Evolutionary conservation across 352 stramenopile species (phyloP), one percentile per base, ranked within the genome.

Genomic region (Globisporangium yorkense): DNA sequence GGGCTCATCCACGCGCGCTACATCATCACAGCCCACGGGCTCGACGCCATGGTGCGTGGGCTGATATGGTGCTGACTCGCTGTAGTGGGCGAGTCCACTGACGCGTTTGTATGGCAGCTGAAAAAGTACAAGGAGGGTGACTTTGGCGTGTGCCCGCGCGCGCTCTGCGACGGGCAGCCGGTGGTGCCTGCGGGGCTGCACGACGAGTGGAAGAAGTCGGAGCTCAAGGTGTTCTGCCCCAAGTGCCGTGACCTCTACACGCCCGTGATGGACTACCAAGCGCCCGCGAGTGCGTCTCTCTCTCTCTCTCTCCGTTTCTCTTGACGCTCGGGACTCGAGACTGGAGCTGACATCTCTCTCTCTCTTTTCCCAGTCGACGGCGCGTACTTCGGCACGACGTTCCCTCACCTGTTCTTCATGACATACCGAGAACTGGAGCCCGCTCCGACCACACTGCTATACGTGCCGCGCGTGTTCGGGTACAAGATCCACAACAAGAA

Each of bases 401-500:
- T 99, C 80, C 96, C 96, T 56, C 96, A 99, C 74, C 72, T 99
- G 61, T 99, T 98, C 85, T 94, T 99, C 62, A 95, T 99, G 87
- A 98, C 95, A 55, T 98, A 98, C 76, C 92, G 84, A 66, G 96
- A 98, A 68, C 63, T 96, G 51, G 83, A 94, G 56, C 85, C 85
- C n/a, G 65, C 71, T 54, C 79, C 80, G 57, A 90, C 80, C 37
- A 94, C 84, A 61, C 69, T 94, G 59, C 66, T 95, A 40, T 96
- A 96, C 56, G 87, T 96, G 44, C 89, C 89, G 44, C 80, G 87
- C 31, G 82, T 97, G 48, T 97, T 97, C 67, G 89, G 89, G 56
- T 97, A 96, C 76, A 94, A 94, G 67, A 96, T 97, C 59, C 81
- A 95, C 73, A 93, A 90, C 65, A 89, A 89, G 62, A 77, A 74